Conservation (phyloP, 345 rosid genomes). For the Brassica juncea region DNA sequence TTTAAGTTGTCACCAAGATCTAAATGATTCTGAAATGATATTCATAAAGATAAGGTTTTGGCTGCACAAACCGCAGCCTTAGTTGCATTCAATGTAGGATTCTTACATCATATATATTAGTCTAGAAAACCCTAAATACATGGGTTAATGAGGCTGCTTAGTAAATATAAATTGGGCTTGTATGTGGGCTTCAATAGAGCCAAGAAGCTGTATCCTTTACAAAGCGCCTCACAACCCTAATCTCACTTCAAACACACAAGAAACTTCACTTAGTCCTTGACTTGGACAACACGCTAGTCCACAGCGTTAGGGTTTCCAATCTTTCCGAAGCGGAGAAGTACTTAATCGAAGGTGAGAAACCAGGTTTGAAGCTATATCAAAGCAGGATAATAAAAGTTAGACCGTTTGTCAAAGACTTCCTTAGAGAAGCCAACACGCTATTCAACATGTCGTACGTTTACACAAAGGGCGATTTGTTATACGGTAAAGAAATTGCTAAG, state of each 20-base stretch:
- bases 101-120: too few relatives aligned
- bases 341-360: constrained; percentile 1
- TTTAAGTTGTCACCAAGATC: too few relatives aligned
- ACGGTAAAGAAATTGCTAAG: background rate
- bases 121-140: too few relatives aligned
- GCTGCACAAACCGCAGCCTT: too few relatives aligned
- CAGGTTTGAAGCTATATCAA: background rate
- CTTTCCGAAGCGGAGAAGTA: constrained; percentile 24
- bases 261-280: constrained; percentile 38
- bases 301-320: background rate
- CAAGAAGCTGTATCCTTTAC: constrained; percentile 18
- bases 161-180: too few relatives aligned
- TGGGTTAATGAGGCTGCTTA: too few relatives aligned
- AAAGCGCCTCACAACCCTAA: constrained; percentile 32
- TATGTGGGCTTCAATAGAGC: background rate
- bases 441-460: constrained; percentile 23
- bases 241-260: constrained; percentile 19
- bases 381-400: background rate
- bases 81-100: too few relatives aligned
- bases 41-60: too few relatives aligned
- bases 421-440: constrained; percentile 22
- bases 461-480: background rate
- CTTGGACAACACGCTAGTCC: constrained; percentile 36
- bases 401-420: constrained; percentile 18
- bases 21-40: too few relatives aligned